Conservation (phyloP, 2,329 filamentous ascomycete species). For the Lasiodiplodia theobromae region DNA sequence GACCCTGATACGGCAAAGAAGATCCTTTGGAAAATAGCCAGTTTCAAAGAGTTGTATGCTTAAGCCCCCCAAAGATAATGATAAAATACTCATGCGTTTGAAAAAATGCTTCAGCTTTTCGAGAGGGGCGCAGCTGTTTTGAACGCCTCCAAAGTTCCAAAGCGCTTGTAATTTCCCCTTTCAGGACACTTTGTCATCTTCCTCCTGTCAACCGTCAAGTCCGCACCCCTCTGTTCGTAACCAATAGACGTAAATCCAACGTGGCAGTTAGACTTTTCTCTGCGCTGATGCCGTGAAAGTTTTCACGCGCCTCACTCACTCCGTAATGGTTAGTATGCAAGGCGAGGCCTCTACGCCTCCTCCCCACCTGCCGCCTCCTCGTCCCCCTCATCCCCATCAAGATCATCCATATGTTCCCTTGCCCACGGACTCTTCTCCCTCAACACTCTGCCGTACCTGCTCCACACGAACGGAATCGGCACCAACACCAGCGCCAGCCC, state of each 20-base stretch:
- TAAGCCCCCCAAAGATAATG: background rate
- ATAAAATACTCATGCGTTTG: too few relatives aligned
- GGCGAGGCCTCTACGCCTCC: background rate
- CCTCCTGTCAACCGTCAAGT: background rate
- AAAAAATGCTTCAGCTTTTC: too few relatives aligned
- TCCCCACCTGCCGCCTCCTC: background rate
- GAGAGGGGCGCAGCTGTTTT: too few relatives aligned
- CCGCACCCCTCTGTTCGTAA: background rate
- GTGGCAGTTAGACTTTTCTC: background rate
- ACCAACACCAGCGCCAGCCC: constrained; percentile 40
- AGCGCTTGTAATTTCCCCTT: background rate
- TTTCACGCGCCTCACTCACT: background rate
- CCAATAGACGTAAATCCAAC: background rate
- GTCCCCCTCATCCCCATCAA: constrained; percentile 5
- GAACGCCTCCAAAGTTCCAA: background rate
- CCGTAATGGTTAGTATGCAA: too few relatives aligned
- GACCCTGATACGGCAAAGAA: background rate
- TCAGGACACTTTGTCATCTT: background rate
- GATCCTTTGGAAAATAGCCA: background rate
- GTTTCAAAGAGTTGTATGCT: background rate
- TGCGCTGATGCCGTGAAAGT: background rate
- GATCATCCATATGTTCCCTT: constrained; percentile 44
- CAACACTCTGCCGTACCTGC: constrained; percentile 43
- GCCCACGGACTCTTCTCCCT: constrained; percentile 50
- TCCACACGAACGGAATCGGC: constrained; percentile 45